Percentiles rank a stretch among this genome's conserved stretches.
phyloP scores from a whole-genome alignment of 148 eudicot species.

The Nepenthes mirabilis region DNA sequence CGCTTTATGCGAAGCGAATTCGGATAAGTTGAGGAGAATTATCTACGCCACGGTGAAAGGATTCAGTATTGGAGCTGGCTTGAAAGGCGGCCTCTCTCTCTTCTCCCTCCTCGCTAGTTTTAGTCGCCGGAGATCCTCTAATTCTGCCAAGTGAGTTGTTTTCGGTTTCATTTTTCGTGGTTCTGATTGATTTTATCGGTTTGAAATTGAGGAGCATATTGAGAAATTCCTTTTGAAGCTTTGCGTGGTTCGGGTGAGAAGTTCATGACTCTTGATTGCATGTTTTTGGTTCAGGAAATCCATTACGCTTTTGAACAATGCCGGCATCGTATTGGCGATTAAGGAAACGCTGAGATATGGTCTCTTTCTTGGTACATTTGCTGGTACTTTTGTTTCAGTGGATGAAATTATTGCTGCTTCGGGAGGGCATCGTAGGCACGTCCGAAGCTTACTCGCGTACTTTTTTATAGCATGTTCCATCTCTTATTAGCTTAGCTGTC shows the following conservation, averaged over 20 bases:
- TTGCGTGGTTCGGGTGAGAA: neutral
- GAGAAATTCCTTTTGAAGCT: neutral
- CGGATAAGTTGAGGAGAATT: slow-evolving; percentile 39
- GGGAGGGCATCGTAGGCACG: slow-evolving; percentile 85
- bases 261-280: neutral
- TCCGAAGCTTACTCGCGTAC: neutral
- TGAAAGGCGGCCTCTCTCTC: slow-evolving; percentile 82
- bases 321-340: slow-evolving; percentile 48
- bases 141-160: slow-evolving; percentile 25
- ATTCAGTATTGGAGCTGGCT: slow-evolving; percentile 82
- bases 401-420: slow-evolving; percentile 75
- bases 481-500: too few species aligned
- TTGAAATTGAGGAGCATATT: neutral
- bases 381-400: slow-evolving; percentile 86
- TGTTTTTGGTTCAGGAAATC: slow-evolving; percentile 31
- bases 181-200: neutral
- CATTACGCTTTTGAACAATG: slow-evolving; percentile 31
- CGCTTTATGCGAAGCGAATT: slow-evolving; percentile 30
- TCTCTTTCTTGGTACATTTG: slow-evolving; percentile 81
- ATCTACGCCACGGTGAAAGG: slow-evolving; percentile 59
- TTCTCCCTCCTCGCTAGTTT: slow-evolving; percentile 77
- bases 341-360: slow-evolving; percentile 91
- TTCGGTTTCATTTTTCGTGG: neutral
- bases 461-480: too few species aligned
- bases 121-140: slow-evolving; percentile 41